Conservation (phyloP, 306 rosid genomes). For the Dicorynia guianensis region DNA sequence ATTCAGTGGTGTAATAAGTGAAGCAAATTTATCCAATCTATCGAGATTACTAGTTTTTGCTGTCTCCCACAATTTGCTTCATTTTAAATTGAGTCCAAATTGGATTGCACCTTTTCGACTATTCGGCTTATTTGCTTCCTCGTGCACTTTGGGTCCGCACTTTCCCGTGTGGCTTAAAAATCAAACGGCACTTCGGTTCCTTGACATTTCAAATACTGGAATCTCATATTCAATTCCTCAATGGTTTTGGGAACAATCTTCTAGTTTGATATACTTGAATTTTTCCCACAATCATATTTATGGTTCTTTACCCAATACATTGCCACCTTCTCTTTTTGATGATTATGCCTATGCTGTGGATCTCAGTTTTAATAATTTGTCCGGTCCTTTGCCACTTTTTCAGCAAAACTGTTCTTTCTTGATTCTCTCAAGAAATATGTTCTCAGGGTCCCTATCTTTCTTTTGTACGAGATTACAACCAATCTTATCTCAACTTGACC, state of each 20-base stretch:
- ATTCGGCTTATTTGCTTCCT: rapidly evolving
- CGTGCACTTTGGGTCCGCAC: conserved; percentile 41
- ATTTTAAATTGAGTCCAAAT: conserved; percentile 39
- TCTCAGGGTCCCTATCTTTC: too few species aligned
- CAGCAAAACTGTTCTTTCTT: too few species aligned
- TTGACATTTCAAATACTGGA: conserved; percentile 7
- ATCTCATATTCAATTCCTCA: conserved; percentile 38
- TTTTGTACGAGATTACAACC: too few species aligned
- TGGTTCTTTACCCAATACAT: too few species aligned
- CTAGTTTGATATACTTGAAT: background rate
- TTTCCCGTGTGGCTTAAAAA: conserved; percentile 55
- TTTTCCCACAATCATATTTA: conserved; percentile 34
- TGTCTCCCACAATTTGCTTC: conserved; percentile 20
- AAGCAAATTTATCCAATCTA: conserved; percentile 33
- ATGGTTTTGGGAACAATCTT: conserved; percentile 30
- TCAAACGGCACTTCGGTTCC: background rate
- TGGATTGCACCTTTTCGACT: conserved; percentile 50
- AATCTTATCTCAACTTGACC: too few species aligned
- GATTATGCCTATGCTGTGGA: too few species aligned
- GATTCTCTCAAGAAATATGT: too few species aligned
- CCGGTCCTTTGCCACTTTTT: too few species aligned
- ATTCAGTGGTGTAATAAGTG: conserved; percentile 27
- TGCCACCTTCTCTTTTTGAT: too few species aligned
- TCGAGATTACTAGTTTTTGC: background rate
- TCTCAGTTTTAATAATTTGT: too few species aligned